These are phyloP conservation scores for Dianthus caryophyllus DNA, from an alignment of 148 eudicot genomes.

Conservation along the genomic window DNA sequence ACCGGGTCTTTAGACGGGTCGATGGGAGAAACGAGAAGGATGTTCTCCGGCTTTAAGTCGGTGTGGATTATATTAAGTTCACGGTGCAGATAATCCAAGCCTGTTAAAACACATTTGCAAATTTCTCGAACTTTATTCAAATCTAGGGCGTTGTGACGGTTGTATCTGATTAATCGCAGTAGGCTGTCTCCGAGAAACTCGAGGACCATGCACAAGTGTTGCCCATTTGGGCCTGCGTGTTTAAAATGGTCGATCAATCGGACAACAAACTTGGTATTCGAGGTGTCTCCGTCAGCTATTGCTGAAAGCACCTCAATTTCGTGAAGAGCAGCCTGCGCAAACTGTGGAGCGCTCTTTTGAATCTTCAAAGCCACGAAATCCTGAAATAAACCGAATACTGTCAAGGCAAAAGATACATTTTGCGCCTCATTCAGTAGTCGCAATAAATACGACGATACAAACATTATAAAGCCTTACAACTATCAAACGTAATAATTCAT, in stretches of 20 bases:
- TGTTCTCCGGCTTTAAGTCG: conserved; percentile 91
- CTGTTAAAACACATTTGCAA: conserved; percentile 78
- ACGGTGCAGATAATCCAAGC: conserved; percentile 85
- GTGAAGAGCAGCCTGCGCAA: conserved; percentile 89
- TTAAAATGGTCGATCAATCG: conserved; percentile 83
- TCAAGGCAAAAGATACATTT: too few species aligned
- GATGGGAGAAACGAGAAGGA: conserved; percentile 77
- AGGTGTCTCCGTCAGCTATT: conserved; percentile 62
- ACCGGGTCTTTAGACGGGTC: conserved; percentile 84
- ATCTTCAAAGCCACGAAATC: conserved; percentile 82
- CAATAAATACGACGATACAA: too few species aligned
- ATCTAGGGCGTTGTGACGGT: conserved; percentile 72
- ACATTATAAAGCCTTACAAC: too few species aligned
- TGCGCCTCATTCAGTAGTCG: too few species aligned
- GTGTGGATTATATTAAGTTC: conserved; percentile 79
- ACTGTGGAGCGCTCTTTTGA: conserved; percentile 95
- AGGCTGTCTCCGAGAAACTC: conserved; percentile 97
- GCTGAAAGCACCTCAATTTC: conserved; percentile 87
- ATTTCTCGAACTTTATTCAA: conserved; percentile 81
- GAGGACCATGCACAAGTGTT: conserved; percentile 90
- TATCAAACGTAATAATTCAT: too few species aligned
- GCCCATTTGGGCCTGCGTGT: conserved; percentile 92
- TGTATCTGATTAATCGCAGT: conserved; percentile 69
- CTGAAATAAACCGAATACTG: conserved; percentile 29
- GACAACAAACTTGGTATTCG: conserved; percentile 56